Evolutionary conservation across 1,284 basidiomycete species (phyloP).

Genomic region (Lentinula novae-zelandiae): DNA sequence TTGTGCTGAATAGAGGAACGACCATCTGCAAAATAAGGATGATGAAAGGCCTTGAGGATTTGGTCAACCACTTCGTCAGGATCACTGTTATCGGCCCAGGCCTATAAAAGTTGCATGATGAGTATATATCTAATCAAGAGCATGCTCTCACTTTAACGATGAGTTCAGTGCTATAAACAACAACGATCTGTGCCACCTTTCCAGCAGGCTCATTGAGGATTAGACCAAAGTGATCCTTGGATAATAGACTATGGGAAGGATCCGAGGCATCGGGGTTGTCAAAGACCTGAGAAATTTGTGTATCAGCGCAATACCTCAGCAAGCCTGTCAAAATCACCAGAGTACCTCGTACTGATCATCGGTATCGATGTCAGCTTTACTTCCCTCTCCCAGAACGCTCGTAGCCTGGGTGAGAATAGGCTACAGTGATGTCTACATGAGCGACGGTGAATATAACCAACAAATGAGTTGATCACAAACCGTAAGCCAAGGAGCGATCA

Average conservation of each 20-base stretch:
- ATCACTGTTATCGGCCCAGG: slow-evolving; percentile 51
- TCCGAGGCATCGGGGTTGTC: slow-evolving; percentile 68
- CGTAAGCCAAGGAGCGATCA: slow-evolving; percentile 62
- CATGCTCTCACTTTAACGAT: slow-evolving; percentile 52
- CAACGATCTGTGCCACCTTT: slow-evolving; percentile 66
- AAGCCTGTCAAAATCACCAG: not conserved
- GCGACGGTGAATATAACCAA: not conserved
- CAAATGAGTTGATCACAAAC: slow-evolving; percentile 27
- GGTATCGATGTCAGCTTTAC: slow-evolving; percentile 67
- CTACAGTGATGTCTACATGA: slow-evolving; percentile 25
- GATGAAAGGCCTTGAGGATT: slow-evolving; percentile 67
- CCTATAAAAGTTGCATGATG: slow-evolving; percentile 26
- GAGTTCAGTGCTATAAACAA: slow-evolving; percentile 55
- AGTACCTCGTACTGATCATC: slow-evolving; percentile 64
- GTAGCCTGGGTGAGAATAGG: slow-evolving; percentile 60
- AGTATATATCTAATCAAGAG: slow-evolving; percentile 6
- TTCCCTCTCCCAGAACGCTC: slow-evolving; percentile 55
- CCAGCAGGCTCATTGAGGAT: slow-evolving; percentile 73
- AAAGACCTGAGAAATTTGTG: slow-evolving; percentile 47
- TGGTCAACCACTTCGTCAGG: slow-evolving; percentile 46
- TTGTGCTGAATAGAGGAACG: slow-evolving; percentile 57
- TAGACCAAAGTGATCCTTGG: slow-evolving; percentile 65
- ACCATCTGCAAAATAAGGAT: slow-evolving; percentile 61
- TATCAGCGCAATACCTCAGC: slow-evolving; percentile 6
- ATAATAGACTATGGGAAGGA: slow-evolving; percentile 67